Evolutionary conservation across 2,329 filamentous ascomycete species (phyloP).

Genomic region (Tolypocladium ovalisporum): DNA sequence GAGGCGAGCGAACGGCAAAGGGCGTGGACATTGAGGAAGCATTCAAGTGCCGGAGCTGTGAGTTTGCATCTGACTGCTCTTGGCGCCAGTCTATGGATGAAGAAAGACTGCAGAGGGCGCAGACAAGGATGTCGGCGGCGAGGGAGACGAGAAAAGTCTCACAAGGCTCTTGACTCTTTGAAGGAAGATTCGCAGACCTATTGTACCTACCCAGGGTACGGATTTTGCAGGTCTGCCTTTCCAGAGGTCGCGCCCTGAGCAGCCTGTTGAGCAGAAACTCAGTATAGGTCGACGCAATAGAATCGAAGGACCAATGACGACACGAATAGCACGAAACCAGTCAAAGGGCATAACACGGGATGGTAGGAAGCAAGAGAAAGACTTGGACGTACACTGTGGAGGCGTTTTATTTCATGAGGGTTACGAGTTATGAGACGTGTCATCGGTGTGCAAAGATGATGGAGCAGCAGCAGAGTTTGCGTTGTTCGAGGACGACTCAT

Average conservation of each 20-base stretch:
- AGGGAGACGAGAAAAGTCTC: neutral
- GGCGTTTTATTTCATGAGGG: neutral
- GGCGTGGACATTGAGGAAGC: constrained; percentile 78
- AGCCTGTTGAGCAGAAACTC: neutral
- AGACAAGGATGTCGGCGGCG: constrained; percentile 8
- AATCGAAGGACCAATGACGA: neutral
- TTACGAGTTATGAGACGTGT: neutral
- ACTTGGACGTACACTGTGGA: neutral
- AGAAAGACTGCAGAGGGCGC: constrained; percentile 26
- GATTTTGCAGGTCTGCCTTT: neutral
- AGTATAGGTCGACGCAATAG: neutral
- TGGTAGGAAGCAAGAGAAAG: neutral
- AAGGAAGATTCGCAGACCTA: neutral
- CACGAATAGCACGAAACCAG: neutral
- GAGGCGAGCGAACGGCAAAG: constrained; percentile 56
- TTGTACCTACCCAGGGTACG: neutral
- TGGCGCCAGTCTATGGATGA: constrained; percentile 67
- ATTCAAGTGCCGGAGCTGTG: constrained; percentile 78
- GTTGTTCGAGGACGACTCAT: neutral
- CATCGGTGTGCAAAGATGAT: neutral
- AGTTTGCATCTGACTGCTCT: constrained; percentile 67
- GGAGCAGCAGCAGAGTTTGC: neutral
- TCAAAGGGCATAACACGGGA: no score
- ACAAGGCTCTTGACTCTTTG: neutral
- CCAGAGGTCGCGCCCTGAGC: no score